These are phyloP conservation scores for Coffea humblotiana DNA, from an alignment of 305 asterid genomes.

Conservation along the genomic window DNA sequence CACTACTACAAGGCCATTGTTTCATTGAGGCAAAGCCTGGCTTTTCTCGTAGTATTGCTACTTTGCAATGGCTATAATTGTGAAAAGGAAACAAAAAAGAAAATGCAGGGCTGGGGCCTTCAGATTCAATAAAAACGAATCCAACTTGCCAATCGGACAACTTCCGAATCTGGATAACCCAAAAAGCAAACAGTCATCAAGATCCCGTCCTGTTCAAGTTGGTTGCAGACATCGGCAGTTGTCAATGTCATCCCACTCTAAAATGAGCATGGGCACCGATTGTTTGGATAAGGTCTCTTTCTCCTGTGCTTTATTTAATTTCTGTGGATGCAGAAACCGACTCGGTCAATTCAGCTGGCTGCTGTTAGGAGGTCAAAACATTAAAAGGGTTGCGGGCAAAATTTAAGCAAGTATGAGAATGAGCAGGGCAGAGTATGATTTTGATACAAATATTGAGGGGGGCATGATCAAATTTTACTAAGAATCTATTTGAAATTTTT, in stretches of 20 bases:
- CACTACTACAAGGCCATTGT: neutral
- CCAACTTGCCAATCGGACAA: neutral
- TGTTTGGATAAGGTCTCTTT: conserved; percentile 11
- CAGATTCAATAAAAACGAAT: neutral
- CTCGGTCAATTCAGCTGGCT: conserved; percentile 5
- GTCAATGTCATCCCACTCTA: neutral
- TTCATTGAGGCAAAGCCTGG: neutral
- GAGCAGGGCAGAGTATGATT: no score
- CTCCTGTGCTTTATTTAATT: neutral
- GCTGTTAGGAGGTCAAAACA: no score
- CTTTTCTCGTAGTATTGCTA: no score
- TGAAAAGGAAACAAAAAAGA: neutral
- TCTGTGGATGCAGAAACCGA: neutral
- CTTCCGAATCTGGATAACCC: neutral
- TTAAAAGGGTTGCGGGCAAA: no score
- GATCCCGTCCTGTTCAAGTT: neutral
- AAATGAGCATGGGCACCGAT: neutral
- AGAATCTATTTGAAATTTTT: no score
- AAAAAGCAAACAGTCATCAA: neutral
- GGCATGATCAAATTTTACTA: no score
- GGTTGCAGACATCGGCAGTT: conserved; percentile 11
- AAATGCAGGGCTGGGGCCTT: no score
- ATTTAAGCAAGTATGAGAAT: no score
- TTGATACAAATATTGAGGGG: no score
- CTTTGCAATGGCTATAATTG: neutral